Evolutionary conservation across 2,329 filamentous ascomycete genomes (phyloP).

Genomic region (Cordyceps farinosa): DNA sequence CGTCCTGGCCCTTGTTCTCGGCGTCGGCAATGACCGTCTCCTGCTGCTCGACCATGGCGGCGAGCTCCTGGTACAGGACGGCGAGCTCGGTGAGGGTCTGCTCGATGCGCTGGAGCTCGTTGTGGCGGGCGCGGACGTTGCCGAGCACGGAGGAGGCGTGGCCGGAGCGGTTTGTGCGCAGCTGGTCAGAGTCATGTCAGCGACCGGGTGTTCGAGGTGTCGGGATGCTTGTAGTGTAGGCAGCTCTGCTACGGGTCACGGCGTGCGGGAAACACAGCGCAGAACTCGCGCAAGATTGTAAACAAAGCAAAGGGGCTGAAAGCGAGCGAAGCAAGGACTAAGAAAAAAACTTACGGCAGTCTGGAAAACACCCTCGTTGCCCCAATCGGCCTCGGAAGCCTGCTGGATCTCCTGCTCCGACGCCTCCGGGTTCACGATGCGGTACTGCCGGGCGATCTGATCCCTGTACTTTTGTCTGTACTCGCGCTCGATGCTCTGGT

Average conservation of each 20-base stretch:
- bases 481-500: constrained; percentile 65
- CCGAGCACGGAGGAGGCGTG: constrained; percentile 71
- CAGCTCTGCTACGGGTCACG: neutral
- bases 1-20: constrained; percentile 63
- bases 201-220: neutral
- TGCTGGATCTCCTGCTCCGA: constrained; percentile 67
- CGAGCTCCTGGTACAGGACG: constrained; percentile 69
- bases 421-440: constrained; percentile 79
- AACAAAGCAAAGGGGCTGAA: neutral
- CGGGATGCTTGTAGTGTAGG: too few relatives aligned
- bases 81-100: constrained; percentile 68
- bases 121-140: constrained; percentile 76
- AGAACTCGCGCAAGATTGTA: neutral
- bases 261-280: neutral
- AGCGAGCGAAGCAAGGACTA: neutral
- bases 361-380: constrained; percentile 77
- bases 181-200: constrained; percentile 41
- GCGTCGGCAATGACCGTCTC: constrained; percentile 59
- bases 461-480: constrained; percentile 71
- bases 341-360: constrained; percentile 61
- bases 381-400: constrained; percentile 68
- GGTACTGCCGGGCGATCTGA: constrained; percentile 75
- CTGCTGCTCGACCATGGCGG: constrained; percentile 69
- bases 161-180: constrained; percentile 70
- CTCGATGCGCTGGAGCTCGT: constrained; percentile 78